Percentiles rank a stretch among this genome's conserved stretches.
phyloP scores from a whole-genome alignment of 345 rosid species.

The Boechera retrofracta region DNA sequence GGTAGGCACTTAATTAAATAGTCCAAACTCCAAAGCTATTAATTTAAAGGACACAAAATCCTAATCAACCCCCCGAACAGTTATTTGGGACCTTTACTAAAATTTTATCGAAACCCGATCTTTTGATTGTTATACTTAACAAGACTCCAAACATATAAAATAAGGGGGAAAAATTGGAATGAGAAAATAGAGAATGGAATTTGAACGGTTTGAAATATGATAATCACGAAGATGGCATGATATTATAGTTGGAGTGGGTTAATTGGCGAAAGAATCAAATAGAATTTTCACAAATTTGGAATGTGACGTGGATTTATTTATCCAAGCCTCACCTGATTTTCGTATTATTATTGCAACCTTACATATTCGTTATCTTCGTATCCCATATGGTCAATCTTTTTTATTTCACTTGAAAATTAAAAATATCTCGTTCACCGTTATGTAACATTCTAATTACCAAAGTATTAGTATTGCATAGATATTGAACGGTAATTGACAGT shows the following conservation, averaged over 20 bases:
- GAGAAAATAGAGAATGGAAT: slow-evolving; percentile 9
- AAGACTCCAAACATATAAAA: not conserved
- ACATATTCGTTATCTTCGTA: slow-evolving; percentile 4
- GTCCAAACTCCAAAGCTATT: slow-evolving; percentile 42
- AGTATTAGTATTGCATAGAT: not conserved
- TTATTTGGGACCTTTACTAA: slow-evolving; percentile 30
- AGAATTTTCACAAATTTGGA: slow-evolving; percentile 35
- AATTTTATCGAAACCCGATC: slow-evolving; percentile 2
- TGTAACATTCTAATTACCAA: no score
- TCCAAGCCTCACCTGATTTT: not conserved
- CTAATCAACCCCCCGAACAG: slow-evolving; percentile 35
- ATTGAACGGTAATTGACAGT: not conserved
- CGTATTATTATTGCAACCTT: slow-evolving; percentile 22
- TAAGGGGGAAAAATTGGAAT: not conserved
- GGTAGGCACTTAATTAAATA: slow-evolving; percentile 14
- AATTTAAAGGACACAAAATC: slow-evolving; percentile 34
- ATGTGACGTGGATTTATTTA: slow-evolving; percentile 34
- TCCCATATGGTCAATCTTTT: not conserved
- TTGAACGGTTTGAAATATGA: slow-evolving; percentile 37
- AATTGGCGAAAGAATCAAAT: slow-evolving; percentile 44
- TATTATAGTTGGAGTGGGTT: slow-evolving; percentile 47
- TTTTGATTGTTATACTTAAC: not conserved
- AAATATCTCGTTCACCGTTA: not conserved
- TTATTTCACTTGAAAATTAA: not conserved
- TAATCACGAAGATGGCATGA: slow-evolving; percentile 50